phyloP scores from a whole-genome alignment of 2,329 filamentous ascomycete species.

The Neophaeococcomyces mojaviensis region DNA sequence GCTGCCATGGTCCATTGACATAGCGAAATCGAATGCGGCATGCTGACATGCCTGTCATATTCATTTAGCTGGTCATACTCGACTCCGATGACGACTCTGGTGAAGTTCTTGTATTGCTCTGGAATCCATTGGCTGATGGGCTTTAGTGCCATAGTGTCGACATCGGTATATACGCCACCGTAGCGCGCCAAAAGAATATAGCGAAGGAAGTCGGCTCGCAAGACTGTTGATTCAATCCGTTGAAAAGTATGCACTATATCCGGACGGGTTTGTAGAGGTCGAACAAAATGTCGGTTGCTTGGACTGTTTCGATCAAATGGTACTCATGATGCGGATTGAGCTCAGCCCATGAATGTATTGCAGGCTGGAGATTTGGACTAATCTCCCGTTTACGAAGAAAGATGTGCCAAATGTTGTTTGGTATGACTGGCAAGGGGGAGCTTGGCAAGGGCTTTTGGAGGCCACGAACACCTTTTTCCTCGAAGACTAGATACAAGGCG shows the following conservation, averaged over 20 bases:
- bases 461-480: too few relatives aligned
- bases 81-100: slow-evolving; percentile 79
- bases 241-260: slow-evolving; percentile 63
- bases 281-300: neutral
- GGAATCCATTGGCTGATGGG: neutral
- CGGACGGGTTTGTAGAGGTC: neutral
- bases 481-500: too few relatives aligned
- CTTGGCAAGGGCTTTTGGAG: too few relatives aligned
- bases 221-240: slow-evolving; percentile 65
- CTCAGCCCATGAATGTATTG: neutral
- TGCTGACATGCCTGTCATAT: slow-evolving; percentile 85
- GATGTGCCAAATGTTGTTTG: neutral
- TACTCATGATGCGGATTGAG: neutral
- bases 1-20: slow-evolving; percentile 88
- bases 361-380: neutral
- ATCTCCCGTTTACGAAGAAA: neutral
- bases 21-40: slow-evolving; percentile 73
- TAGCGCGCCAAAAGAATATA: slow-evolving; percentile 72
- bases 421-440: neutral
- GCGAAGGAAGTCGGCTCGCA: slow-evolving; percentile 68
- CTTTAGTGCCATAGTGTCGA: slow-evolving; percentile 43
- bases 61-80: slow-evolving; percentile 82
- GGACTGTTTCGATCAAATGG: neutral
- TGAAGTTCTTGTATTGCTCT: neutral
- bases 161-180: slow-evolving; percentile 72